Conservation (phyloP, 306 rosid species). For the Cajanus cajan region DNA sequence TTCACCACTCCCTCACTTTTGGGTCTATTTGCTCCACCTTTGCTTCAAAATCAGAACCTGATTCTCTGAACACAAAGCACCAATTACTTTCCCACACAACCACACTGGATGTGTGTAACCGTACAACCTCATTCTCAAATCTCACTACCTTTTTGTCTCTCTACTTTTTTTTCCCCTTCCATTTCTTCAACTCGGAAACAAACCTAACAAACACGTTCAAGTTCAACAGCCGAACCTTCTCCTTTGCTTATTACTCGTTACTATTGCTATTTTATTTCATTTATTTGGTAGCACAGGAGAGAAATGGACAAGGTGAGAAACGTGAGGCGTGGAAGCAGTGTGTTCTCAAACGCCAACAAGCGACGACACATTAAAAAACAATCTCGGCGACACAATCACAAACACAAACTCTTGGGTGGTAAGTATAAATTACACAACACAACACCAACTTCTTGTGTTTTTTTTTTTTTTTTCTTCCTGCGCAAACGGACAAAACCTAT, state of each 20-base stretch:
- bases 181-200: not conserved
- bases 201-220: not conserved
- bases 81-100: constrained; percentile 22
- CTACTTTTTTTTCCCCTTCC: not conserved
- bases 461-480: constrained; percentile 18
- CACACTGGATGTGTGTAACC: not conserved
- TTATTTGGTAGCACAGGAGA: not conserved
- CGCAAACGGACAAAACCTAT: constrained; percentile 41
- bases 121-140: constrained; percentile 8
- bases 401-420: constrained; percentile 46
- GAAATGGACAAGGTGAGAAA: constrained; percentile 60
- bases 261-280: not conserved
- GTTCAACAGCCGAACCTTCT: not conserved
- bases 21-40: not conserved
- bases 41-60: constrained; percentile 53
- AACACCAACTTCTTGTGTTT: constrained; percentile 18
- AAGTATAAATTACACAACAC: constrained; percentile 35
- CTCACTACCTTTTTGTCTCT: constrained; percentile 22
- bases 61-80: constrained; percentile 51
- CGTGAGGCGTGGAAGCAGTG: constrained; percentile 58
- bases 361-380: constrained; percentile 40
- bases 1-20: not conserved
- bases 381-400: constrained; percentile 17
- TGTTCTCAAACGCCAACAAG: constrained; percentile 36
- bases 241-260: not conserved